Evolutionary conservation across 2,329 filamentous ascomycete species (phyloP), one percentile per base, ranked within the genome.

Genomic region (Mycocentrospora acerina): DNA sequence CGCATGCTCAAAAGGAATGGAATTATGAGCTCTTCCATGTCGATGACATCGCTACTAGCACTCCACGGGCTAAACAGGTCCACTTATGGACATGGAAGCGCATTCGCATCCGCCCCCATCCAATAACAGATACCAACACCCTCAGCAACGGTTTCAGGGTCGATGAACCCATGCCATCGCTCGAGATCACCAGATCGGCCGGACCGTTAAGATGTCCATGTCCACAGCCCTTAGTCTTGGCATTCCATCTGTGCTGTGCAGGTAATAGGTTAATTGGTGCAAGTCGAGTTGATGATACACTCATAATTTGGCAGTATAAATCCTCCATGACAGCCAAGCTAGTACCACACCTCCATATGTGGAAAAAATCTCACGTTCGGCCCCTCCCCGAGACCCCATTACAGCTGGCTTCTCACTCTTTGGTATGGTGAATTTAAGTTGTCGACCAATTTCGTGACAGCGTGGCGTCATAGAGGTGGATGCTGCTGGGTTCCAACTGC

Each of bases 391-490:
- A 19, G 26, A 27, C 28, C 29, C 32, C 17, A 35, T 27, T 37
- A 28, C 37, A 42, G 42, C 43, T 56, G 39, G 35, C 22, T 37
- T 31, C 29, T 24, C 22, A 28, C 30, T 32, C 28, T 37, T 32
- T 32, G 30, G 11, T 32, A 32, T 22, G 26, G 36, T 37, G 25
- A 34, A 40, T 27, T 31, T 33, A 29, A 6, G 19, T 22, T 22
- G 29, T 36, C 11, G 8, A 28, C 24, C 25, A 16, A 15, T 22
- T 32, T 36, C 39, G 47, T 45, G 44, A 45, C 42, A 28, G 27
- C 48, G 48, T 59, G 46, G 54, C 53, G 45, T 53, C 47, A 41
- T 44, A 37, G 24, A 17, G 41, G 37, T 48, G 40, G 38, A 44
- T 37, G 9, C 26, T 51, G 32, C 24, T 41, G 39, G 41, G 26